Conservation (phyloP, 2,329 filamentous ascomycete genomes). For the Emergomyces pasteurianus region DNA sequence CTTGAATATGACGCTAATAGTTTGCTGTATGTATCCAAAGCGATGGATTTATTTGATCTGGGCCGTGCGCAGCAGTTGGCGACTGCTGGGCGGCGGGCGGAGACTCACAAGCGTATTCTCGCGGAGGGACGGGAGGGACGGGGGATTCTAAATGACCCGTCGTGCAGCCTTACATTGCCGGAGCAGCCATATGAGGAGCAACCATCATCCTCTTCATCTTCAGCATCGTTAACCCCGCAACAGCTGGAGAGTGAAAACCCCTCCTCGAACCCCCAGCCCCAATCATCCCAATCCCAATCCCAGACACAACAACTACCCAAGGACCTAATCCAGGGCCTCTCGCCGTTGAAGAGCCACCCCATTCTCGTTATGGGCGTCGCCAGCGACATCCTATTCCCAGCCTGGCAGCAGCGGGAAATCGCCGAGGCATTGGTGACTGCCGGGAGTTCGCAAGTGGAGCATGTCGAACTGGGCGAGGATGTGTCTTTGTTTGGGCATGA, state of each 20-base stretch:
- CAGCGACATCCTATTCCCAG: slow-evolving; percentile 91
- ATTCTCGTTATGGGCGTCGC: slow-evolving; percentile 86
- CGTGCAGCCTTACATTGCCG: slow-evolving; percentile 73
- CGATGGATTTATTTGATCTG: slow-evolving; percentile 96
- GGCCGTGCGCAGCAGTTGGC: slow-evolving; percentile 57
- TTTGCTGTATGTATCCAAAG: slow-evolving; percentile 90
- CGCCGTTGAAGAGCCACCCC: slow-evolving; percentile 60
- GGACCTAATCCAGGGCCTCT: slow-evolving; percentile 68
- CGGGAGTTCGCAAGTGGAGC: slow-evolving; percentile 71
- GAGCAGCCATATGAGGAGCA: slow-evolving; percentile 80
- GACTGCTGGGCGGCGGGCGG: slow-evolving; percentile 49
- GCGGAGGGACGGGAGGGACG: slow-evolving; percentile 25
- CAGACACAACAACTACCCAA: slow-evolving; percentile 47
- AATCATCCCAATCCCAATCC: slow-evolving; percentile 10
- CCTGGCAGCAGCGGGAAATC: slow-evolving; percentile 95
- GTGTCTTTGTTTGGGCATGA: slow-evolving; percentile 93
- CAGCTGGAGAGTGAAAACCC: not conserved
- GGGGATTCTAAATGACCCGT: slow-evolving; percentile 28
- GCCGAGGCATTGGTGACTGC: slow-evolving; percentile 65
- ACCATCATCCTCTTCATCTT: slow-evolving; percentile 29
- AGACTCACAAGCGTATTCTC: slow-evolving; percentile 48
- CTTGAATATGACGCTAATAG: slow-evolving; percentile 95
- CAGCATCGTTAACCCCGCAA: not conserved
- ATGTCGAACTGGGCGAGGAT: slow-evolving; percentile 88
- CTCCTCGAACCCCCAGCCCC: not conserved